Evolutionary conservation across 1,284 basidiomycete genomes (phyloP).

Genomic region (Ceratobasidium sp.): DNA sequence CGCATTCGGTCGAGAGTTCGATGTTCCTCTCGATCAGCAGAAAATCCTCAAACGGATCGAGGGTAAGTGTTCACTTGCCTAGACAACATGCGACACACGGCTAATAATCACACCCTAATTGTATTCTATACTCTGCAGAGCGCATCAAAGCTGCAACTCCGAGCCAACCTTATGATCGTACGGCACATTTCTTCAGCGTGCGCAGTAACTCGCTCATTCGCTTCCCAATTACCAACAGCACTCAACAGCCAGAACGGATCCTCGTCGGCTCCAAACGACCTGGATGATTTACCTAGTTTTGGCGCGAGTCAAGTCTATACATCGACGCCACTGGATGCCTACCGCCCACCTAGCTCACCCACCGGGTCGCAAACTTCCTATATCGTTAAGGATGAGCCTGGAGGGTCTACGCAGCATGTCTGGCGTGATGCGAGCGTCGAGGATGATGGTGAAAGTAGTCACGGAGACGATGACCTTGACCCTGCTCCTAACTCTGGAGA

Average conservation of each 20-base stretch:
- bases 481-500: too few relatives aligned
- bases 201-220: conserved; percentile 4
- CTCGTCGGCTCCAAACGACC: conserved; percentile 17
- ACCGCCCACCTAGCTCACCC: conserved; percentile 8
- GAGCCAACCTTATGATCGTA: conserved; percentile 38
- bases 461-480: conserved; percentile 5
- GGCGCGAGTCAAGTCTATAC: conserved; percentile 32
- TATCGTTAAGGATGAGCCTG: neutral
- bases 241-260: conserved; percentile 10
- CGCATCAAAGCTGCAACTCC: conserved; percentile 30
- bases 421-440: neutral
- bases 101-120: neutral
- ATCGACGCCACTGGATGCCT: conserved; percentile 34
- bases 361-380: conserved; percentile 1
- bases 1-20: conserved; percentile 32
- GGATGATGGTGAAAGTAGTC: neutral
- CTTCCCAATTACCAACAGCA: conserved; percentile 34
- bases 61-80: conserved; percentile 25
- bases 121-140: neutral
- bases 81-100: neutral
- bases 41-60: conserved; percentile 18
- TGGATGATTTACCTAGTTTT: conserved; percentile 26
- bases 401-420: neutral
- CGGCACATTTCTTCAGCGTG: neutral
- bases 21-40: conserved; percentile 24